Evolutionary conservation across 2,329 filamentous ascomycete species (phyloP).

Genomic region (Rhinocladiella similis): DNA sequence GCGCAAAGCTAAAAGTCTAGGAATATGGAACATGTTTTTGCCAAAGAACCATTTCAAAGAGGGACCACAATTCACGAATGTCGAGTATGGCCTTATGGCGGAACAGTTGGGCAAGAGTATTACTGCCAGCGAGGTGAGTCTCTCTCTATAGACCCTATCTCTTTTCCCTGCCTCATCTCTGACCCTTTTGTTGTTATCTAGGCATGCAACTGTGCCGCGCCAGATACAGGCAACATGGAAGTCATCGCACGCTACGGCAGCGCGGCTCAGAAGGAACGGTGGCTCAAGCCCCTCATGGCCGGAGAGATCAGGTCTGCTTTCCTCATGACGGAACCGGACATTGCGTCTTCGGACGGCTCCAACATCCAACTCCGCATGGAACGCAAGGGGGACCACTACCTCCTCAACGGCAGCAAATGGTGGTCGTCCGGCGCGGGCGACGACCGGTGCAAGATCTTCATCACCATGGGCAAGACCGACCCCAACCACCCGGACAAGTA

Average conservation of each 20-base stretch:
- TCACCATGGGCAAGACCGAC: constrained; percentile 95
- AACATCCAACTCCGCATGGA: constrained; percentile 86
- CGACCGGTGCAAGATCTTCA: constrained; percentile 85
- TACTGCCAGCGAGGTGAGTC: constrained; percentile 76
- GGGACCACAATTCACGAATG: constrained; percentile 79
- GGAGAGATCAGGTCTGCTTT: constrained; percentile 87
- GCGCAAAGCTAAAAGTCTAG: constrained; percentile 74
- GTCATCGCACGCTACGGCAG: constrained; percentile 86
- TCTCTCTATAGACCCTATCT: background rate
- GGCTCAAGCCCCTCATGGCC: constrained; percentile 78
- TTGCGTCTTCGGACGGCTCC: constrained; percentile 86
- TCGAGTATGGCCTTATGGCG: constrained; percentile 99
- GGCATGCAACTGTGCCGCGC: constrained; percentile 72
- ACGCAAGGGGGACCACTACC: constrained; percentile 81
- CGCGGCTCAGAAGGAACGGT: constrained; percentile 70
- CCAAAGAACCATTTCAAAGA: constrained; percentile 94
- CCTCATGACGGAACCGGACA: constrained; percentile 88
- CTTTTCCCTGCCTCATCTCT: background rate
- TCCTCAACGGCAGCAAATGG: constrained; percentile 96
- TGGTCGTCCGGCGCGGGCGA: constrained; percentile 97
- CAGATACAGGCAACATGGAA: constrained; percentile 95
- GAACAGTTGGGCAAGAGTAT: constrained; percentile 88
- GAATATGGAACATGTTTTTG: constrained; percentile 98
- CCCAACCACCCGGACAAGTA: constrained; percentile 73
- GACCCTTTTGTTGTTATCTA: background rate